Base-by-base conservation (phyloP, 805 yeast genomes). In the Nadsonia fulvescens region DNA sequence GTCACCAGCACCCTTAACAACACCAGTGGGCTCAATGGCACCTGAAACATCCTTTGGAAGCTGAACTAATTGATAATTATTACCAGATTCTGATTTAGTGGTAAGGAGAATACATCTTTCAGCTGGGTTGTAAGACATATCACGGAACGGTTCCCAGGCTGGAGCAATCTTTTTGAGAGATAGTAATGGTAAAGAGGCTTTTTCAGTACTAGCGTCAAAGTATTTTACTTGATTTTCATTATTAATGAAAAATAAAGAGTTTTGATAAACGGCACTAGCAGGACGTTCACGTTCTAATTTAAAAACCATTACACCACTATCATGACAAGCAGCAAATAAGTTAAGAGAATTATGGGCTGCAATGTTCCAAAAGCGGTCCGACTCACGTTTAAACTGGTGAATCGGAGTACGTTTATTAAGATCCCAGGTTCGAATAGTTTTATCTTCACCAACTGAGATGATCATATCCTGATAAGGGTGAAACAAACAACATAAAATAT, bases 211-310 rank as follows among this genome's bases (percentile, higher is more conserved):
- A 45, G 65, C 74, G 44, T 79, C 89, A 44, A 66, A 82, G 29
- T 67, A 56, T 51, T 81, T 92, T 28, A 86, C 71, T 49, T 81
- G 91, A 50, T 75, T 79, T 46, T 81, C 93, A 33, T 67, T 63
- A 51, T 79, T 81, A 41, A 82, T 69, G 44, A 64, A 86, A 34
- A 65, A 66, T 40, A 89, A 51, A 40, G 64, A 70, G 51, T 77
- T 77, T 46, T 77, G 89, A 53, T 61, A 64, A 17, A 68, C 43
- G 4, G 77, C 51, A 41, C 67, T 66, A n/a, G 94, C 92, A 8
- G 98, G 96, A 51, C 98, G 72, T 60, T 89, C 99, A 49, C 96
- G 76, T 50, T 81, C 94, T 34, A 89, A 63, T 56, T 89, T 89
- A 66, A 89, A 91, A 25, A 89, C 93, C 92, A 83, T 83, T 15